phyloP scores from a whole-genome alignment of 1,284 basidiomycete species.

The Apiotrichum veenhuisii region DNA sequence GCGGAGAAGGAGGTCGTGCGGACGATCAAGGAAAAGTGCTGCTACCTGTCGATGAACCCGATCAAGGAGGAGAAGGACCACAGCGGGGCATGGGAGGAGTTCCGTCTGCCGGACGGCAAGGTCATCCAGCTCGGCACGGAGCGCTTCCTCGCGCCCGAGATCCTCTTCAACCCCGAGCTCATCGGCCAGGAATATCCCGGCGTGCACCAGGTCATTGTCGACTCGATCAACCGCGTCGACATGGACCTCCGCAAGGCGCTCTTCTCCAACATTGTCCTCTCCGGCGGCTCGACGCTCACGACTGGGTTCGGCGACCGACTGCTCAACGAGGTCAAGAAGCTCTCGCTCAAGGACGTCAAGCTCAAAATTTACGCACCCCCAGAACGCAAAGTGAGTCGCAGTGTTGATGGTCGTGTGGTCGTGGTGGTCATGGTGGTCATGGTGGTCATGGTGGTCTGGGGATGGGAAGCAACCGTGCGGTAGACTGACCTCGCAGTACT shows the following conservation, averaged over 20 bases:
- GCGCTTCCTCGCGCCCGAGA: conserved; percentile 94
- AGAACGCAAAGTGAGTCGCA: conserved; percentile 69
- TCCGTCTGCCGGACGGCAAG: conserved; percentile 92
- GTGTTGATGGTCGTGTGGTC: conserved; percentile 2
- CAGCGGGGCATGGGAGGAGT: conserved; percentile 73
- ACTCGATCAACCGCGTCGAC: conserved; percentile 55
- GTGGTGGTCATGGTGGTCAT: no score
- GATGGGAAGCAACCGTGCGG: no score
- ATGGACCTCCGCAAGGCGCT: conserved; percentile 87
- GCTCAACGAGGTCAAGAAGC: conserved; percentile 90
- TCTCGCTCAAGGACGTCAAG: conserved; percentile 95
- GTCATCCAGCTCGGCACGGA: conserved; percentile 88
- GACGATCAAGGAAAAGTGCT: conserved; percentile 97
- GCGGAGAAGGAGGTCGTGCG: conserved; percentile 96
- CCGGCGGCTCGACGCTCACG: conserved; percentile 92
- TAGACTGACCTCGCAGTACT: conserved; percentile 68
- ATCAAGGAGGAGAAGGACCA: conserved; percentile 91
- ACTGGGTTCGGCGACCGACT: conserved; percentile 94
- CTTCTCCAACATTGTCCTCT: conserved; percentile 94
- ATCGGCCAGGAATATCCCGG: conserved; percentile 95
- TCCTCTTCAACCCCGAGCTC: conserved; percentile 95
- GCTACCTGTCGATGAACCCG: conserved; percentile 88
- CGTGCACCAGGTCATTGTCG: conserved; percentile 77
- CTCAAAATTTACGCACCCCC: conserved; percentile 99
- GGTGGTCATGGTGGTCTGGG: no score